A percentile compares a stretch with the other conserved stretches of the same genome.
These are phyloP conservation scores for Neopestalotiopsis sp. DNA, from an alignment of 2,329 filamentous ascomycete genomes.

Conservation along the genomic window DNA sequence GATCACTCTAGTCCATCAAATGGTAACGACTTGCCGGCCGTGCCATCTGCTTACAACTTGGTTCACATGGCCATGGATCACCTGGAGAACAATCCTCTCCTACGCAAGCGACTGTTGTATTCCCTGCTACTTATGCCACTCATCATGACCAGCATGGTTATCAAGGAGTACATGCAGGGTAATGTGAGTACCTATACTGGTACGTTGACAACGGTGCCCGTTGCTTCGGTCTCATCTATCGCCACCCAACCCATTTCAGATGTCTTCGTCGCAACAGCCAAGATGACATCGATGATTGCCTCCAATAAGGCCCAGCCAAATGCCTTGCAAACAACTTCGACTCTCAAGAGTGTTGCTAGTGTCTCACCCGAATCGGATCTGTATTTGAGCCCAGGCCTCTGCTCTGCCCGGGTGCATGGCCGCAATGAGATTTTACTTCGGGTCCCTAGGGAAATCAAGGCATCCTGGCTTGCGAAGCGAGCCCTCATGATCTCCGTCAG, in stretches of 20 bases:
- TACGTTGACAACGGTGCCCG: conserved; percentile 36
- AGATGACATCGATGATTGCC: conserved; percentile 30
- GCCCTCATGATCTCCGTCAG: conserved; percentile 62
- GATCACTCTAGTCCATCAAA: neutral
- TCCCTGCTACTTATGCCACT: neutral
- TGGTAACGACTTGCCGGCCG: neutral
- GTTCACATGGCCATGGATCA: neutral
- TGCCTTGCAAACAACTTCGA: conserved; percentile 36
- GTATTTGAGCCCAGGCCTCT: conserved; percentile 41
- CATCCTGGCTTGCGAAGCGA: conserved; percentile 59
- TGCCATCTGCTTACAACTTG: neutral
- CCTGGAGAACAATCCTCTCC: neutral
- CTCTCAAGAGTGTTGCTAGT: conserved; percentile 39
- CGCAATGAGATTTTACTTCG: conserved; percentile 59
- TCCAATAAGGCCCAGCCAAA: conserved; percentile 35
- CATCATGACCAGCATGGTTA: neutral
- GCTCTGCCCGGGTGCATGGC: conserved; percentile 50
- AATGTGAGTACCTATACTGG: conserved; percentile 20
- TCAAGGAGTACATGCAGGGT: neutral
- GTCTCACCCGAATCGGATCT: conserved; percentile 18
- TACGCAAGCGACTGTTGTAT: neutral
- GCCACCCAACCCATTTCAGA: conserved; percentile 27
- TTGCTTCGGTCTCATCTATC: conserved; percentile 34
- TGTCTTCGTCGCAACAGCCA: conserved; percentile 29
- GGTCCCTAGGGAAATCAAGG: conserved; percentile 55